phyloP scores from a whole-genome alignment of 2,329 filamentous ascomycete genomes.

The Fusarium xylarioides region DNA sequence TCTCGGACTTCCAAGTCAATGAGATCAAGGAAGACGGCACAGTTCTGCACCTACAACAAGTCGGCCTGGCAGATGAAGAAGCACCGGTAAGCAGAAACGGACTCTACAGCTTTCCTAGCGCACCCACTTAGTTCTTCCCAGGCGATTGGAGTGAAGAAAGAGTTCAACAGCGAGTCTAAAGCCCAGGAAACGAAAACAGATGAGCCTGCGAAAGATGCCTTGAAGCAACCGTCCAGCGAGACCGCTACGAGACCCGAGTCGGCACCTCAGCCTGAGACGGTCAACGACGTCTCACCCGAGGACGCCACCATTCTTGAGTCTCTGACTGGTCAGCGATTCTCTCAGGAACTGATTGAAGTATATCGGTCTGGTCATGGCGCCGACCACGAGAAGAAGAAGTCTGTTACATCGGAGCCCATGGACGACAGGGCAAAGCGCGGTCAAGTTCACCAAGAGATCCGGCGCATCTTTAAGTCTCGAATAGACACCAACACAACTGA shows the following conservation, averaged over 20 bases:
- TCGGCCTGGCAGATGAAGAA: constrained; percentile 44
- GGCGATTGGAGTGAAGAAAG: constrained; percentile 23
- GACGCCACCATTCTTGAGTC: constrained; percentile 49
- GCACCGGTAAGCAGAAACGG: constrained; percentile 11
- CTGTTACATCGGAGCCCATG: constrained; percentile 52
- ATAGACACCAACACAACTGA: constrained; percentile 77
- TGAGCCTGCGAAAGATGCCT: constrained; percentile 22
- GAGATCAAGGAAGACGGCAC: constrained; percentile 81
- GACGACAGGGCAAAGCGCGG: constrained; percentile 57
- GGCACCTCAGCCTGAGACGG: constrained; percentile 30
- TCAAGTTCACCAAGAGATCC: constrained; percentile 68
- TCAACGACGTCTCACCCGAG: constrained; percentile 44
- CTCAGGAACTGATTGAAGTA: constrained; percentile 53
- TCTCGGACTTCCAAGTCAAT: constrained; percentile 92
- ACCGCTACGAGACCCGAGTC: constrained; percentile 20
- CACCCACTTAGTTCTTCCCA: constrained; percentile 21
- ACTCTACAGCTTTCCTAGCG: background rate
- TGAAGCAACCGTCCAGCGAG: constrained; percentile 32
- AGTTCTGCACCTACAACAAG: constrained; percentile 75
- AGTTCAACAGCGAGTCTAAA: constrained; percentile 15
- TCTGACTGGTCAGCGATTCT: constrained; percentile 52
- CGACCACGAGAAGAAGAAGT: constrained; percentile 42
- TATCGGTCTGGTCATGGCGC: constrained; percentile 50
- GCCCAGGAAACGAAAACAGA: constrained; percentile 20
- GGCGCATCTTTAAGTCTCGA: constrained; percentile 80